Conservation (phyloP, 176 grass and related monocot species). For the Aegilops speltoides region DNA sequence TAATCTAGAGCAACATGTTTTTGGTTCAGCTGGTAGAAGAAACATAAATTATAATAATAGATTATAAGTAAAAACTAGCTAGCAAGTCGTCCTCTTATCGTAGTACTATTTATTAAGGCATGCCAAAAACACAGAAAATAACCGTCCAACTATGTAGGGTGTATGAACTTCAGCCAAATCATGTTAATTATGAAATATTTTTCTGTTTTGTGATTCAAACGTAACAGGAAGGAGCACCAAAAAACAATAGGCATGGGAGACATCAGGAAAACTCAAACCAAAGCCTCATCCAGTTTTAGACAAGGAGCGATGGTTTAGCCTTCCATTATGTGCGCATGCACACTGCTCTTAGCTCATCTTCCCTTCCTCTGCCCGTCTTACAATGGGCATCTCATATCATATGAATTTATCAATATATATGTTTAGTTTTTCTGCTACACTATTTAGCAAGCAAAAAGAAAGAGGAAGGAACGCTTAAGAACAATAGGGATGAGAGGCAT, state of each 20-base stretch:
- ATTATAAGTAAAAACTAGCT: background rate
- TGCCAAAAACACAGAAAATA: background rate
- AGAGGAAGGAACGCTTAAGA: constrained; percentile 12
- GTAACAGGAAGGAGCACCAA: constrained; percentile 22
- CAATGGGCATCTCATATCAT: background rate
- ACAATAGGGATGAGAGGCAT: constrained; percentile 34
- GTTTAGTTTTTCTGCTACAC: background rate
- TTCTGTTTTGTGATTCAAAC: background rate
- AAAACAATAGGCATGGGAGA: constrained; percentile 25
- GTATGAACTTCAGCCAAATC: background rate
- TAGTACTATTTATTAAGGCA: background rate
- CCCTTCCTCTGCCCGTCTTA: background rate
- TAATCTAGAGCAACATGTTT: background rate
- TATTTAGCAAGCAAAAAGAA: background rate
- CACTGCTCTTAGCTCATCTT: background rate
- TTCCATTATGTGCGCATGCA: constrained; percentile 30
- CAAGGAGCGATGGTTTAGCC: background rate
- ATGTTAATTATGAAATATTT: background rate
- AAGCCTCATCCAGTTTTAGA: background rate
- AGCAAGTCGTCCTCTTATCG: background rate
- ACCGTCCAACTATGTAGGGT: background rate
- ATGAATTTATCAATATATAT: background rate
- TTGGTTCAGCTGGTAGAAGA: background rate
- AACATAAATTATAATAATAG: background rate
- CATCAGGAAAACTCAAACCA: constrained; percentile 23